Evolutionary conservation across 352 stramenopile species (phyloP), one percentile per base, ranked within the genome.

Genomic region (Saprolegnia diclina): DNA sequence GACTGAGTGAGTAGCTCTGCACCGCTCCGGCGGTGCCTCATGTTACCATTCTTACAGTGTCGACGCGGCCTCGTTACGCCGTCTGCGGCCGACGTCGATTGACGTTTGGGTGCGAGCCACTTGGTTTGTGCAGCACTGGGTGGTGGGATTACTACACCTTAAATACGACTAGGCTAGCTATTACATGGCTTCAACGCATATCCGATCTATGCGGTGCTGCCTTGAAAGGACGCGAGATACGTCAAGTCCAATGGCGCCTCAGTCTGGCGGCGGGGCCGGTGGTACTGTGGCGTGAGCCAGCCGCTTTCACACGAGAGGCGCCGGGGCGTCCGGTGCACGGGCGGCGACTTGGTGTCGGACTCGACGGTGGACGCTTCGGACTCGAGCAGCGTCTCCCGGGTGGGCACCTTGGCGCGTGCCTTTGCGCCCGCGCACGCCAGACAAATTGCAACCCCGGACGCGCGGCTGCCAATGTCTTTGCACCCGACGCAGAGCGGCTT

Each of bases 291-390:
- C 18, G 42, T 48, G 42, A 14, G 11, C 42, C 42, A 48, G 18
- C 42, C 42, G 42, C 42, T n/a, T 10, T 48, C 42, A 10, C 42
- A 48, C 42, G 42, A 48, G 3, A n/a, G 1, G 11, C 42, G 42
- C 13, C 42, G 42, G 13, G 42, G 42, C 18, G 42, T 48, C 42
- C 42, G 42, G 42, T 48, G 18, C 18, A 14, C 13, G 3, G 42
- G 4, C 42, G 42, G 42, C 1, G 42, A 48, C 42, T 48, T 48
- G 42, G 42, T 48, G 13, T 48, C 42, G 42, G 52, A 59, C 35
- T 59, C 52, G 52, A 40, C 52, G 13, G 52, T 59, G 3, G 52
- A 59, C 35, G 52, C 52, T 9, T 59, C 52, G 4, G 52, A 59
- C 13, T 42, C 52, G 16, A 59, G 24, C 3, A 59, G 11, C 13